Evolutionary conservation across 2,329 filamentous ascomycete genomes (phyloP).

Genomic region (Talaromyces albobiverticillius): DNA sequence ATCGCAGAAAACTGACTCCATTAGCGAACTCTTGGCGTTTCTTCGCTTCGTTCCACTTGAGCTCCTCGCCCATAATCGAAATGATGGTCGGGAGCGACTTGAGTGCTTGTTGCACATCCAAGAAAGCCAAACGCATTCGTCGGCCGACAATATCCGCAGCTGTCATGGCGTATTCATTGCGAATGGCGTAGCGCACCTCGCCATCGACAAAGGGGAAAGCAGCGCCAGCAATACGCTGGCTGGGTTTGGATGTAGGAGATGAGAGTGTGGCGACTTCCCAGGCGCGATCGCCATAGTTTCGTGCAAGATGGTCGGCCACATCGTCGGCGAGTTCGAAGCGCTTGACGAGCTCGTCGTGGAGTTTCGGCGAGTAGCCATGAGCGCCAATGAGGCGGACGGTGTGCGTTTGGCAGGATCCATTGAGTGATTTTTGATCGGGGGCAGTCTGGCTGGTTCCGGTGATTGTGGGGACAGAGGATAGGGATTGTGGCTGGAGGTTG

Average conservation of each 20-base stretch:
- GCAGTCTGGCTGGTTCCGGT: slow-evolving; percentile 67
- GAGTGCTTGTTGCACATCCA: slow-evolving; percentile 86
- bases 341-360: slow-evolving; percentile 93
- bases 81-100: slow-evolving; percentile 82
- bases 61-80: slow-evolving; percentile 81
- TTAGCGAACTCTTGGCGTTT: slow-evolving; percentile 80
- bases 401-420: slow-evolving; percentile 78
- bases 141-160: slow-evolving; percentile 87
- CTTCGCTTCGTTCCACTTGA: slow-evolving; percentile 70
- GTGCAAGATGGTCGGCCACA: slow-evolving; percentile 81
- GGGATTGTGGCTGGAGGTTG: slow-evolving; percentile 56
- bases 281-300: slow-evolving; percentile 85
- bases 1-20: slow-evolving; percentile 55
- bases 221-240: slow-evolving; percentile 76
- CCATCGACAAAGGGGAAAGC: slow-evolving; percentile 92
- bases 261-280: slow-evolving; percentile 86
- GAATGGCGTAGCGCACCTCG: slow-evolving; percentile 82
- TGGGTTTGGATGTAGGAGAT: slow-evolving; percentile 71
- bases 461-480: slow-evolving; percentile 60
- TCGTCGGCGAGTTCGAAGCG: slow-evolving; percentile 90
- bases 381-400: slow-evolving; percentile 76
- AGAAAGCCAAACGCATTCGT: slow-evolving; percentile 78
- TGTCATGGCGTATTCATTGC: slow-evolving; percentile 87
- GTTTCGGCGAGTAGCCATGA: slow-evolving; percentile 81
- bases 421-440: slow-evolving; percentile 62